A percentile compares a stretch with the other conserved stretches of the same genome.
Evolutionary conservation across 192 early-diverging fungal genomes (phyloP).

Genomic region (Linnemannia exigua): DNA sequence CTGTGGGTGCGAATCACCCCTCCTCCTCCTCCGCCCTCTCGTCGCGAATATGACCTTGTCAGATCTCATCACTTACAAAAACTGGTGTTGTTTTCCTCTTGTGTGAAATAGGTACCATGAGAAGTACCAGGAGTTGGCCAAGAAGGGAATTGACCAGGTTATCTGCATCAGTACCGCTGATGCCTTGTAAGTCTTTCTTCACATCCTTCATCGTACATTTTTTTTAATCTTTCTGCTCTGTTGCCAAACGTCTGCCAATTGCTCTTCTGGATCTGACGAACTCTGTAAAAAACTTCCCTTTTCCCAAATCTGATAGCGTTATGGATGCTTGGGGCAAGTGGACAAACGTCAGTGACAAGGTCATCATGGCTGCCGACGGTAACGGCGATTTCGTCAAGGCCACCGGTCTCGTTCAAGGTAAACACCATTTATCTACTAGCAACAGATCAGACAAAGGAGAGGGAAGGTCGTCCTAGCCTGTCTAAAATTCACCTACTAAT

Average conservation of each 20-base stretch:
- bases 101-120: conserved; percentile 31
- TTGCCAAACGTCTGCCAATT: neutral
- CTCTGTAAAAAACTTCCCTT: too few species aligned
- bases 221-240: neutral
- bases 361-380: conserved; percentile 65
- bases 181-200: conserved; percentile 56
- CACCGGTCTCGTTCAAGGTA: conserved; percentile 49
- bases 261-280: too few species aligned
- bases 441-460: neutral
- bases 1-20: too few species aligned
- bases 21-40: too few species aligned
- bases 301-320: conserved; percentile 31
- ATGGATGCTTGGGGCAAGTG: conserved; percentile 73
- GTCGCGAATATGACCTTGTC: too few species aligned
- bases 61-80: too few species aligned
- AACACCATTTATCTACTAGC: neutral
- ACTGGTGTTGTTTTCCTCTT: neutral
- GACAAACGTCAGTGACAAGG: conserved; percentile 54
- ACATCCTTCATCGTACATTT: too few species aligned
- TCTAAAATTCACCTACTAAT: neutral
- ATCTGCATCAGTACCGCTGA: conserved; percentile 64
- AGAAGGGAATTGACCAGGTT: conserved; percentile 70
- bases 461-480: too few species aligned
- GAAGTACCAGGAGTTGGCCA: conserved; percentile 58
- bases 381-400: conserved; percentile 62